These are phyloP conservation scores for Termitomyces sp. DNA, from an alignment of 768 basidiomycete genomes.

Conservation along the genomic window DNA sequence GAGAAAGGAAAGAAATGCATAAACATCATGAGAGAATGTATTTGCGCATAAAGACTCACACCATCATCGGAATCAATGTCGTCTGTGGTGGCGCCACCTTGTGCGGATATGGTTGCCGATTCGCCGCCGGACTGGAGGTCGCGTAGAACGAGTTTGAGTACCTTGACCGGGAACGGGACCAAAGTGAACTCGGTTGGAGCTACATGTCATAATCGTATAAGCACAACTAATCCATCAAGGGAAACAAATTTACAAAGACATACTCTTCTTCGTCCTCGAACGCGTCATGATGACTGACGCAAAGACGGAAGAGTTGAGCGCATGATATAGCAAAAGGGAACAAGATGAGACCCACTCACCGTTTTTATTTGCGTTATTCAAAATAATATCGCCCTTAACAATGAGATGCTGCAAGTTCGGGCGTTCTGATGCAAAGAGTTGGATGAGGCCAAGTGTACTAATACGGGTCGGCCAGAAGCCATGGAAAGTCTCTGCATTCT, in stretches of 20 bases:
- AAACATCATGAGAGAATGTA: neutral
- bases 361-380: slow-evolving; percentile 75
- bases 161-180: slow-evolving; percentile 89
- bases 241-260: slow-evolving; percentile 24
- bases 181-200: slow-evolving; percentile 84
- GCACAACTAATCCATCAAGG: slow-evolving; percentile 24
- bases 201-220: slow-evolving; percentile 26
- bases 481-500: slow-evolving; percentile 91
- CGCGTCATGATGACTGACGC: slow-evolving; percentile 91
- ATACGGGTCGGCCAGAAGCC: slow-evolving; percentile 92
- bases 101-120: slow-evolving; percentile 58
- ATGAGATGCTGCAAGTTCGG: slow-evolving; percentile 60
- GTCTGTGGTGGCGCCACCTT: slow-evolving; percentile 35
- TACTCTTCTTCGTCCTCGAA: slow-evolving; percentile 84
- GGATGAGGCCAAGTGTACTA: slow-evolving; percentile 77
- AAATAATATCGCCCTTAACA: slow-evolving; percentile 91
- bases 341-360: slow-evolving; percentile 46
- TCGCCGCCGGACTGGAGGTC: slow-evolving; percentile 84
- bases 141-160: slow-evolving; percentile 81
- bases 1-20: neutral
- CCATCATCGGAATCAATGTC: slow-evolving; percentile 78
- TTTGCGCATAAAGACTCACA: slow-evolving; percentile 34
- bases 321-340: slow-evolving; percentile 4
- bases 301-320: slow-evolving; percentile 18
- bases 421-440: slow-evolving; percentile 67